phyloP scores from a whole-genome alignment of 2,329 filamentous ascomycete species.

The Bipolaris gigantea region DNA sequence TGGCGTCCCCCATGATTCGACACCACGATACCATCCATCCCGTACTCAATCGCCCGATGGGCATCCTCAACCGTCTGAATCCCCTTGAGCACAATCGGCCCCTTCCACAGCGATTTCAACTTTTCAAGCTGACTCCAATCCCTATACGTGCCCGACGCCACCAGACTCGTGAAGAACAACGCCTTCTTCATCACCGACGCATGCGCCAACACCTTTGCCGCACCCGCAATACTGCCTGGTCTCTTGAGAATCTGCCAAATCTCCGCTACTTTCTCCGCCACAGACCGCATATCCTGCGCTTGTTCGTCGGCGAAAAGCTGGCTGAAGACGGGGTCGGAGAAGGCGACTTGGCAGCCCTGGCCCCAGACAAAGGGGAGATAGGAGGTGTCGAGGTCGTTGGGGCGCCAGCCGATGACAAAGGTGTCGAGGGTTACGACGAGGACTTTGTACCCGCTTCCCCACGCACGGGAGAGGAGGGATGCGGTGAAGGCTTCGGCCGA shows the following conservation, averaged over 20 bases:
- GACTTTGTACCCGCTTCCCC: conserved; percentile 63
- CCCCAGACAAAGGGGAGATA: conserved; percentile 62
- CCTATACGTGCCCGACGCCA: conserved; percentile 42
- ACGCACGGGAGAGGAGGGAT: conserved; percentile 64
- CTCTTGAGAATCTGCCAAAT: conserved; percentile 44
- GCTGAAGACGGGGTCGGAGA: conserved; percentile 45
- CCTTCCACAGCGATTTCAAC: conserved; percentile 41
- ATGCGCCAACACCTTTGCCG: conserved; percentile 40
- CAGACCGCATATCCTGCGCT: conserved; percentile 36
- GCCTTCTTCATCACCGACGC: conserved; percentile 41
- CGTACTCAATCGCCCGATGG: conserved; percentile 37
- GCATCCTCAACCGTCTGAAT: conserved; percentile 46
- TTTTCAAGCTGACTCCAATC: conserved; percentile 41
- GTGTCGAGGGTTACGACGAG: conserved; percentile 75
- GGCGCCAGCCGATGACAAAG: conserved; percentile 69
- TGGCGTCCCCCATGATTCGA: conserved; percentile 46
- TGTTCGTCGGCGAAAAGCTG: conserved; percentile 37
- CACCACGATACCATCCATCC: conserved; percentile 45
- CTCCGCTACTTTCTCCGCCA: conserved; percentile 39
- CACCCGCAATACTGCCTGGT: conserved; percentile 39
- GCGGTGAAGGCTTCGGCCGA: conserved; percentile 65
- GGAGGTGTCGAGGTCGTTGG: conserved; percentile 65
- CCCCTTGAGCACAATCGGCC: conserved; percentile 46
- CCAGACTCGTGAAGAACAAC: conserved; percentile 39
- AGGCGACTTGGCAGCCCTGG: conserved; percentile 40